Conservation (phyloP, 176 grass and related monocot genomes). For the Oryza glaberrima region DNA sequence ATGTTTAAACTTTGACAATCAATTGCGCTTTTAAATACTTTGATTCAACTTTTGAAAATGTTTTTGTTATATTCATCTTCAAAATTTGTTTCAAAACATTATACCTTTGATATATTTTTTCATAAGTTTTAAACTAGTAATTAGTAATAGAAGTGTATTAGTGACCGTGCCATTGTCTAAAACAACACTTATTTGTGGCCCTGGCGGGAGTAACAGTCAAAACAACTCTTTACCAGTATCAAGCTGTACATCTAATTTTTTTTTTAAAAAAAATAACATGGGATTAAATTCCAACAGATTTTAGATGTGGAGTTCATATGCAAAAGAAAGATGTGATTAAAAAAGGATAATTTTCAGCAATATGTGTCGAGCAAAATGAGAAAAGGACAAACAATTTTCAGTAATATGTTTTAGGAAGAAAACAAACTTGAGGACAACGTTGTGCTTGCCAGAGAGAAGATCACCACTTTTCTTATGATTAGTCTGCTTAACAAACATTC, state of each 20-base stretch:
- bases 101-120: too few species aligned
- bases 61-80: too few species aligned
- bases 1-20: too few species aligned
- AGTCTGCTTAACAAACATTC: constrained; percentile 48
- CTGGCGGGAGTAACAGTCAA: background rate
- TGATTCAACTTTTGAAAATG: too few species aligned
- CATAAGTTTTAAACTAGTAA: too few species aligned
- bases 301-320: background rate
- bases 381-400: constrained; percentile 8
- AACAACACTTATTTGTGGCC: too few species aligned
- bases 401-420: constrained; percentile 25
- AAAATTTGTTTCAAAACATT: too few species aligned
- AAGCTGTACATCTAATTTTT: background rate
- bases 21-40: too few species aligned
- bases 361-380: constrained; percentile 8
- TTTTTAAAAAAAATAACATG: background rate
- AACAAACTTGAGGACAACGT: constrained; percentile 71
- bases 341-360: background rate
- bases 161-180: too few species aligned
- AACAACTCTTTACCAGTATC: background rate
- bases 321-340: background rate
- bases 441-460: constrained; percentile 57
- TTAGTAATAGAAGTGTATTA: too few species aligned
- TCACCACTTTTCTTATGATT: constrained; percentile 56
- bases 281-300: constrained; percentile 16